phyloP scores from a whole-genome alignment of 345 rosid species.

The Boechera divaricarpa region DNA sequence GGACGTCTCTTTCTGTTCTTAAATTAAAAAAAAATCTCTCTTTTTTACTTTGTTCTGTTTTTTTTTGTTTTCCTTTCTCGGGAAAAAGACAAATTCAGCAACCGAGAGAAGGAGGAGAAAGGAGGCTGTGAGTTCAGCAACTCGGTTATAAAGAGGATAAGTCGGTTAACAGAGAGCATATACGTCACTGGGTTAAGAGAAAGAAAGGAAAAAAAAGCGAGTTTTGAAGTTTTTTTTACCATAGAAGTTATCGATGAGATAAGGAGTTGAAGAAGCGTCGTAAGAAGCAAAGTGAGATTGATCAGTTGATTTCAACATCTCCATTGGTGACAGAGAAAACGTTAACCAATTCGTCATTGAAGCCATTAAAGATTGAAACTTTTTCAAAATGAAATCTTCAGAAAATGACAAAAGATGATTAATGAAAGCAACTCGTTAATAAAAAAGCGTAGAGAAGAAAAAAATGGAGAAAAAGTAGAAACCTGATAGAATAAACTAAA shows the following conservation, averaged over 20 bases:
- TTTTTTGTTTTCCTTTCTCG: background rate
- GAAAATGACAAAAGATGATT: constrained; percentile 25
- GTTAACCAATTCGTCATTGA: constrained; percentile 80
- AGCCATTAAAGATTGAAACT: constrained; percentile 46
- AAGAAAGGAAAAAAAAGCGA: background rate
- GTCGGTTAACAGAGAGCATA: constrained; percentile 10
- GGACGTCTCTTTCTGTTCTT: background rate
- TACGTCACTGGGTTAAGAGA: background rate
- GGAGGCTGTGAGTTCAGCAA: constrained; percentile 30
- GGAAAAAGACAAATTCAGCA: constrained; percentile 34
- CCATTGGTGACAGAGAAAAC: constrained; percentile 87
- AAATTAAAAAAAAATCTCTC: background rate
- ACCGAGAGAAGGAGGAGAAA: constrained; percentile 31
- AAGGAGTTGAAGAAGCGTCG: constrained; percentile 63
- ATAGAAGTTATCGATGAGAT: constrained; percentile 77
- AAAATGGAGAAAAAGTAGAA: background rate
- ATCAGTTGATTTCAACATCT: constrained; percentile 71
- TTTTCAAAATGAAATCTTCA: constrained; percentile 15
- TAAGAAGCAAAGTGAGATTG: constrained; percentile 61
- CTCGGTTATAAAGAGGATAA: constrained; percentile 28
- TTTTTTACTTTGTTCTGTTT: background rate
- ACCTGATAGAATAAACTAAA: background rate
- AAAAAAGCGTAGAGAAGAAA: background rate
- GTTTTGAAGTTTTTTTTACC: constrained; percentile 18
- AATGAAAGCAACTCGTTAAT: constrained; percentile 10